Evolutionary conservation across 2,329 filamentous ascomycete genomes (phyloP).

Genomic region (Stagonosporopsis chrysanthemi): DNA sequence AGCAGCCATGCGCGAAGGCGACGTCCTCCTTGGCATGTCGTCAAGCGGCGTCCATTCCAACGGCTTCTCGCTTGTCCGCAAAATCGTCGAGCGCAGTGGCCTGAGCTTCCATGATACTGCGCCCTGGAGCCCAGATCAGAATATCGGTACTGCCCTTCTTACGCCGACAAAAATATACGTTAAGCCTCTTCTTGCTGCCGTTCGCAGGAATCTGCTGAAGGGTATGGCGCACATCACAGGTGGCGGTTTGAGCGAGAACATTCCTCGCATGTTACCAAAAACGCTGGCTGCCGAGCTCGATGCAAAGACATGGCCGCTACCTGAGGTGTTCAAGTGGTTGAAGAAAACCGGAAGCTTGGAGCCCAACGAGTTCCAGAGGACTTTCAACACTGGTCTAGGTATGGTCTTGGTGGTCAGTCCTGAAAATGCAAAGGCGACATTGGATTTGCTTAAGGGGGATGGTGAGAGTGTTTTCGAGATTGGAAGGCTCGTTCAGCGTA

Average conservation of each 20-base stretch:
- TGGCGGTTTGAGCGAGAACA: slow-evolving; percentile 90
- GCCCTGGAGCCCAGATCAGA: slow-evolving; percentile 74
- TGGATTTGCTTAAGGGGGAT: slow-evolving; percentile 65
- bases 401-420: slow-evolving; percentile 87
- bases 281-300: slow-evolving; percentile 83
- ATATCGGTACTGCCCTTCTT: slow-evolving; percentile 78
- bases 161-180: slow-evolving; percentile 96
- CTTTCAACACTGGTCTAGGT: slow-evolving; percentile 93
- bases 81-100: slow-evolving; percentile 78
- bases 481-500: slow-evolving; percentile 71
- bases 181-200: slow-evolving; percentile 74
- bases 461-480: slow-evolving; percentile 82
- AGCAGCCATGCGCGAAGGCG: slow-evolving; percentile 78
- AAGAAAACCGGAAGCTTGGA: slow-evolving; percentile 75
- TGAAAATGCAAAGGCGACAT: slow-evolving; percentile 68
- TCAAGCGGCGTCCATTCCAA: slow-evolving; percentile 94
- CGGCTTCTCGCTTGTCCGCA: slow-evolving; percentile 94
- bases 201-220: slow-evolving; percentile 73
- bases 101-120: slow-evolving; percentile 74
- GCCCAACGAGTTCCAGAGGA: slow-evolving; percentile 82
- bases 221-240: slow-evolving; percentile 97
- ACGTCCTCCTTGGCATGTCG: slow-evolving; percentile 83
- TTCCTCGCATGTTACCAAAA: slow-evolving; percentile 88
- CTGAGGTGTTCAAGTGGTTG: slow-evolving; percentile 86
- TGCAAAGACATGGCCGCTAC: slow-evolving; percentile 76